Conservation (phyloP, 257 asterid genomes). For the Capsicum chinense region DNA sequence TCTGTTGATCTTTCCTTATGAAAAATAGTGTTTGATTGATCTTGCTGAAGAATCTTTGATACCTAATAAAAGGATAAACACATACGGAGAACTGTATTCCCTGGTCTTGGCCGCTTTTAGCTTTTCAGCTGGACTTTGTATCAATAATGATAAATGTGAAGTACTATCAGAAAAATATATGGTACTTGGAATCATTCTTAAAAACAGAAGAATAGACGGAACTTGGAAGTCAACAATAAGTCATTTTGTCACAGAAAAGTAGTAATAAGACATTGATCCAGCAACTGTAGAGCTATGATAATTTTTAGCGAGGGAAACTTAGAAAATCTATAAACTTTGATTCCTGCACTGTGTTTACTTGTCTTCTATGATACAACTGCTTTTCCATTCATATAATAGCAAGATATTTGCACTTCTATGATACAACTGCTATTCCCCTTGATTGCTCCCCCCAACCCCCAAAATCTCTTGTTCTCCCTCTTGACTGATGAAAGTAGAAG, state of each 20-base stretch:
- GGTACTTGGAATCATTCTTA: background rate
- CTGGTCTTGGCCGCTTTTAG: background rate
- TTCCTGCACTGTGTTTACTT: background rate
- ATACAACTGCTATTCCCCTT: no score
- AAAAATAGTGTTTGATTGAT: background rate
- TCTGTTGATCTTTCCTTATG: background rate
- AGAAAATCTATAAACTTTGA: background rate
- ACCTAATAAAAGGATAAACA: background rate
- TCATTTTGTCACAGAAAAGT: background rate
- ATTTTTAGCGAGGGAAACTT: background rate
- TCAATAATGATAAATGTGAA: background rate
- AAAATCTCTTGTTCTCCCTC: no score
- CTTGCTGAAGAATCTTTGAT: background rate
- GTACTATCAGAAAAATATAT: background rate
- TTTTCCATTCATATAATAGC: background rate
- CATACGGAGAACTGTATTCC: background rate
- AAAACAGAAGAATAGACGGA: background rate
- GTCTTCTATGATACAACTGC: background rate
- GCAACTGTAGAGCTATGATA: constrained; percentile 3
- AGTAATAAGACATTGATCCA: background rate
- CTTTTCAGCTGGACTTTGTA: background rate
- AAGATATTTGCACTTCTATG: background rate
- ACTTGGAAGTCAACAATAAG: background rate
- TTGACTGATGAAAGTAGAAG: constrained; percentile 1
- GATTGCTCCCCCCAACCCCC: no score